phyloP scores from a whole-genome alignment of 2,329 filamentous ascomycete genomes.

The Colletotrichum siamense region DNA sequence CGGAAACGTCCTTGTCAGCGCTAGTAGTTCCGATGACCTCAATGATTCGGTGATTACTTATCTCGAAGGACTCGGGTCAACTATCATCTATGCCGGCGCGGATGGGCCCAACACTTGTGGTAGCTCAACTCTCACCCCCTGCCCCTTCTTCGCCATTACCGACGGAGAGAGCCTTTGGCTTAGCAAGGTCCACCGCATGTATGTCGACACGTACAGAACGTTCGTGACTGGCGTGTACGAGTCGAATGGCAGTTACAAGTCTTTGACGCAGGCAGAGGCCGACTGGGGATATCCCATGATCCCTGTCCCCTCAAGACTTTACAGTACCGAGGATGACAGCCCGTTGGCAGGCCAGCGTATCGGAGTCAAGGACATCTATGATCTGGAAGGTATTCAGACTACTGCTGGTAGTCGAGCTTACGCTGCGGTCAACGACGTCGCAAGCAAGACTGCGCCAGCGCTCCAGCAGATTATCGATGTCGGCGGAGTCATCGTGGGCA shows the following conservation, averaged over 20 bases:
- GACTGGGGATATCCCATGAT: constrained; percentile 20
- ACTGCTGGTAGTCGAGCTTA: constrained; percentile 63
- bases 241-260: neutral
- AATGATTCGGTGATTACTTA: neutral
- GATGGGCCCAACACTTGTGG: neutral
- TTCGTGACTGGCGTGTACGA: constrained; percentile 6
- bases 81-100: neutral
- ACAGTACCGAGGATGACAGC: constrained; percentile 33
- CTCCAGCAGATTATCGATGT: constrained; percentile 63
- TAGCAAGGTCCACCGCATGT: neutral
- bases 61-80: neutral
- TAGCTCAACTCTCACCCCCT: neutral
- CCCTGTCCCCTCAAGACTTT: constrained; percentile 44
- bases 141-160: neutral
- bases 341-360: constrained; percentile 43
- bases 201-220: neutral
- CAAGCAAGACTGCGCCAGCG: constrained; percentile 50
- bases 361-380: constrained; percentile 37
- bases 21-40: neutral
- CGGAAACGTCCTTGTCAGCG: neutral
- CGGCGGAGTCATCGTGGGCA: constrained; percentile 62
- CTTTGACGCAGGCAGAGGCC: neutral
- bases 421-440: constrained; percentile 56
- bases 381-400: constrained; percentile 56
- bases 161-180: neutral